A percentile compares a stretch with the other conserved stretches of the same genome.
Conservation (phyloP, 2,329 filamentous ascomycete species). For the Tolypocladium ophioglossoides region DNA sequence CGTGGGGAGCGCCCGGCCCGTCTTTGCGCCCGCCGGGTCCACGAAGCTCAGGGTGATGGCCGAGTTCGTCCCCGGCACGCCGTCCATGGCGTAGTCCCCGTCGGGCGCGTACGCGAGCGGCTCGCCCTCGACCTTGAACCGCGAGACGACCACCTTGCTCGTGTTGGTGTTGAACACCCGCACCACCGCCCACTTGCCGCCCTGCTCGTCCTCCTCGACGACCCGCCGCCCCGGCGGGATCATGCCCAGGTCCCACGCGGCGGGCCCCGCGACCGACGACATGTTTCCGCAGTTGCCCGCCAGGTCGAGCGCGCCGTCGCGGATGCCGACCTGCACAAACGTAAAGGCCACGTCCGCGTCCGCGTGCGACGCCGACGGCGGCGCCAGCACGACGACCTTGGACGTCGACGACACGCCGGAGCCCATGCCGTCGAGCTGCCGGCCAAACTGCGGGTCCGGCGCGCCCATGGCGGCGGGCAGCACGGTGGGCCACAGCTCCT, state of each 20-base stretch:
- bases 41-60: constrained; percentile 51
- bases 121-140: constrained; percentile 38
- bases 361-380: constrained; percentile 29
- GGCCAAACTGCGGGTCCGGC: constrained; percentile 49
- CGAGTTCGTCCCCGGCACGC: constrained; percentile 48
- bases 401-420: constrained; percentile 58
- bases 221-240: constrained; percentile 1
- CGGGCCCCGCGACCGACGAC: constrained; percentile 53
- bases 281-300: constrained; percentile 71
- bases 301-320: constrained; percentile 49
- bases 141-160: constrained; percentile 47
- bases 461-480: constrained; percentile 52
- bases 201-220: constrained; percentile 10
- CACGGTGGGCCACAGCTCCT: constrained; percentile 31
- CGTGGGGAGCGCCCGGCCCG: constrained; percentile 40
- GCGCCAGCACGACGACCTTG: constrained; percentile 58
- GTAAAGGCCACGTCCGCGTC: constrained; percentile 57
- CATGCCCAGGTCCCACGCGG: constrained; percentile 21
- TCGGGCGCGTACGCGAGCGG: constrained; percentile 13
- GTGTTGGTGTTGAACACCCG: constrained; percentile 65
- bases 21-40: constrained; percentile 52
- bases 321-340: constrained; percentile 58
- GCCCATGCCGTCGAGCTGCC: constrained; percentile 64
- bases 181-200: constrained; percentile 32
- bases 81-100: constrained; percentile 52